Percentiles rank a stretch among this genome's conserved stretches.
These are phyloP conservation scores for Mimosa bimucronata DNA, from an alignment of 306 rosid genomes.

Conservation along the genomic window DNA sequence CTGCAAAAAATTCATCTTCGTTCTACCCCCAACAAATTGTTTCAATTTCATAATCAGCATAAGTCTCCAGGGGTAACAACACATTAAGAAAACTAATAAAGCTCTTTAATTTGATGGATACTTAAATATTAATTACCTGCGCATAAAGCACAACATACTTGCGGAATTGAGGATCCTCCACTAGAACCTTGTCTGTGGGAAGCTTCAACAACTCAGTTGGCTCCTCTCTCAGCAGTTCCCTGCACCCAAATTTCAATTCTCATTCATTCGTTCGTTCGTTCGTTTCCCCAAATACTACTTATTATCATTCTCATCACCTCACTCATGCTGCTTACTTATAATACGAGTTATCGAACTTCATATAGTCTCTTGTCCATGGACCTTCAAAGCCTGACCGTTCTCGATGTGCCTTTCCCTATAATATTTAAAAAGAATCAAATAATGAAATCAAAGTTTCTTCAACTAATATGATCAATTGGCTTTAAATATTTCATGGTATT, in stretches of 20 bases:
- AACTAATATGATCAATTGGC: not conserved
- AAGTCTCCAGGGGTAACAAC: not conserved
- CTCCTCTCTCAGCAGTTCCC: slow-evolving; percentile 58
- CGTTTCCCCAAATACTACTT: not conserved
- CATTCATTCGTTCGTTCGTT: not conserved
- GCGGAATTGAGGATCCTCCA: slow-evolving; percentile 56
- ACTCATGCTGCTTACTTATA: slow-evolving; percentile 55
- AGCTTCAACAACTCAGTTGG: slow-evolving; percentile 60
- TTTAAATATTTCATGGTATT: not conserved
- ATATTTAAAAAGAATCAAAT: slow-evolving; percentile 14
- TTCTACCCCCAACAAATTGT: slow-evolving; percentile 47
- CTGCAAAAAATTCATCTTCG: slow-evolving; percentile 67
- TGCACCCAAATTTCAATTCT: slow-evolving; percentile 31
- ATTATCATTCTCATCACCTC: not conserved
- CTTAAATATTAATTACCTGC: slow-evolving; percentile 37
- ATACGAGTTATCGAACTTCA: slow-evolving; percentile 86
- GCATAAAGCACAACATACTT: slow-evolving; percentile 68
- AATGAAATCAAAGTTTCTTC: slow-evolving; percentile 11
- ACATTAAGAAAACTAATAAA: not conserved
- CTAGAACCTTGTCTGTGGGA: slow-evolving; percentile 71
- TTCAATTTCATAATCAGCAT: not conserved
- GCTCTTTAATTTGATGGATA: not conserved
- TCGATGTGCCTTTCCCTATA: slow-evolving; percentile 73
- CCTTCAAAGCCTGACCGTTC: slow-evolving; percentile 88
- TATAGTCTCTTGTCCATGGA: slow-evolving; percentile 72